phyloP scores from a whole-genome alignment of 805 yeast genomes.

The Yamadazyma paraphyllophila region DNA sequence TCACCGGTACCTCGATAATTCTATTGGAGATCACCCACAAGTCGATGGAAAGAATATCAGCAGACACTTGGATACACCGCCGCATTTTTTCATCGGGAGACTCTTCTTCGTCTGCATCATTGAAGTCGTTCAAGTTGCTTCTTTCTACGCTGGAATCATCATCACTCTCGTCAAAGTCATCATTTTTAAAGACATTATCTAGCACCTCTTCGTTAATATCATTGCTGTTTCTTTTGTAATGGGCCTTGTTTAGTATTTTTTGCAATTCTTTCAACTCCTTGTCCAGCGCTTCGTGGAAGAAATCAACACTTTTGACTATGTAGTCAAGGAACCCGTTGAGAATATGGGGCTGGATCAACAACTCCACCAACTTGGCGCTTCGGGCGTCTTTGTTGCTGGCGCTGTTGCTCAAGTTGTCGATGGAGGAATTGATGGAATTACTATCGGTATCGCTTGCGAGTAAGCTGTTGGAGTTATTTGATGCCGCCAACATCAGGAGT shows the following conservation, averaged over 20 bases:
- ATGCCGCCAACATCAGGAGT: background rate
- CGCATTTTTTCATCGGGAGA: slow-evolving; percentile 31
- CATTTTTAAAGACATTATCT: too few species aligned
- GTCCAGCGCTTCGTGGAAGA: slow-evolving; percentile 30
- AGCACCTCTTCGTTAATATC: background rate
- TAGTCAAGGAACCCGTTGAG: slow-evolving; percentile 65
- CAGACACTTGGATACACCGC: slow-evolving; percentile 37
- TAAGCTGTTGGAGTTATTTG: background rate
- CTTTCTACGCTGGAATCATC: background rate
- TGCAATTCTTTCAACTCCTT: slow-evolving; percentile 23
- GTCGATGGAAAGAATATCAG: slow-evolving; percentile 40
- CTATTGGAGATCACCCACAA: slow-evolving; percentile 43
- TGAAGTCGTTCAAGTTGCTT: slow-evolving; percentile 4
- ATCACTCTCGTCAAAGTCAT: slow-evolving; percentile 3
- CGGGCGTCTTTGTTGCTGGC: slow-evolving; percentile 31
- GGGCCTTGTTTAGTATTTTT: slow-evolving; percentile 14
- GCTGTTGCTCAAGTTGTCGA: slow-evolving; percentile 20
- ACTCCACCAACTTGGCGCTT: slow-evolving; percentile 64
- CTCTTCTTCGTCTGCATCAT: slow-evolving; percentile 19
- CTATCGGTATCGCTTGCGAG: slow-evolving; percentile 22
- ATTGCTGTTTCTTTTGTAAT: background rate
- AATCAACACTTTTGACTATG: slow-evolving; percentile 52
- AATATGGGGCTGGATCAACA: slow-evolving; percentile 74
- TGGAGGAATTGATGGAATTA: slow-evolving; percentile 35
- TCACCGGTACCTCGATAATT: slow-evolving; percentile 40